Base-by-base conservation (phyloP, 257 asterid species). In the Solanum dulcamara region DNA sequence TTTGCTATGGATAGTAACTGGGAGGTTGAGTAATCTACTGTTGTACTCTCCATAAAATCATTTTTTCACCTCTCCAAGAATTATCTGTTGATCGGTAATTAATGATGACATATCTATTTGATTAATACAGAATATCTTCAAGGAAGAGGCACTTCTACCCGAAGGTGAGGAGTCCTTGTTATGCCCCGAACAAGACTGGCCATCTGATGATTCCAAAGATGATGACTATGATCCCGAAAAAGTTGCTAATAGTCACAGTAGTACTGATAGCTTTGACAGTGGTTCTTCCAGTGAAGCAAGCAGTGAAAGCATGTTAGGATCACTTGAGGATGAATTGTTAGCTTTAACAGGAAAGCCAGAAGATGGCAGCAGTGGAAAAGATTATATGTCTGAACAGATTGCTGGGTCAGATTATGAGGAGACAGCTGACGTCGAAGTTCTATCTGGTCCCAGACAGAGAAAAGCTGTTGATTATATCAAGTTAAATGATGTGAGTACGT, bases 121-220 rank as follows among this genome's bases (percentile, higher is more conserved):
- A 81, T 86, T 84, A 81, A 84, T 79, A 87, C 92, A 95, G 98
- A 97, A 94, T 85, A 89, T 97, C 83, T 97, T 97, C 89, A 94
- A 92, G 90, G 98, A 94, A 90, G 99, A 97, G 91, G 98, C 98
- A 88, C 88, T 88, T 85, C 91, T 90, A 42, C 97, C 95, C 38
- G 95, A 92, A 83, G 94, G 89, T 70, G 92, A 88, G 88, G 94
- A 89, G 88, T 86, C 93, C 33, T 83, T 86, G 86, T 83, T 92
- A 46, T 89, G 86, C 86, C 91, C 86, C 24, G 95, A 90, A 85
- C 96, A 93, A 81, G 97, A 94, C 83, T 97, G 98, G 99, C 99
- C 99, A 14, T 95, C 98, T 7, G 99, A 97, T 88, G 99, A 97
- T 87, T 97, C 99, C 59, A 93, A 93, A 89, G 99, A 97, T 84